A percentile compares a stretch with the other conserved stretches of the same genome.
These are phyloP conservation scores for Elaeis guineensis DNA, from an alignment of 176 grass and related monocot species.

Conservation along the genomic window DNA sequence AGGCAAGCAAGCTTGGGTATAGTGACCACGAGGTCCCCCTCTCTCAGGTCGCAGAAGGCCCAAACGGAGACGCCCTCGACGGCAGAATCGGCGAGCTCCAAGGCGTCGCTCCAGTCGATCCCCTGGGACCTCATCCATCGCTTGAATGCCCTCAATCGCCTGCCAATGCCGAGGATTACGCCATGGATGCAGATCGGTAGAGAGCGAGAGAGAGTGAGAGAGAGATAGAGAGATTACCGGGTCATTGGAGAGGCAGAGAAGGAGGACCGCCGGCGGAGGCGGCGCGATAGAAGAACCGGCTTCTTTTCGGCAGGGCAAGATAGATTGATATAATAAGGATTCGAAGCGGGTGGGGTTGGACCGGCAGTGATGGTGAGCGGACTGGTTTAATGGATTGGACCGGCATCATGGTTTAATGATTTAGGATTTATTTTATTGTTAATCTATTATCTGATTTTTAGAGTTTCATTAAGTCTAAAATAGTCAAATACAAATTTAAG, in stretches of 20 bases:
- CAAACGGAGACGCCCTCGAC: constrained; percentile 45
- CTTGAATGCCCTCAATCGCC: constrained; percentile 61
- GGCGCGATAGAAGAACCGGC: too few relatives aligned
- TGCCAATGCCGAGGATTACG: constrained; percentile 8
- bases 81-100: constrained; percentile 35
- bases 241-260: neutral
- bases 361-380: too few relatives aligned
- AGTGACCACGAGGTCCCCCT: constrained; percentile 68
- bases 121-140: constrained; percentile 70
- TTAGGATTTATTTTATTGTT: too few relatives aligned
- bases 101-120: constrained; percentile 77
- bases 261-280: too few relatives aligned
- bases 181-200: neutral
- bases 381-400: too few relatives aligned
- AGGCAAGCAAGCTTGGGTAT: constrained; percentile 73
- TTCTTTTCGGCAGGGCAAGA: too few relatives aligned
- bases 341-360: too few relatives aligned
- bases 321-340: too few relatives aligned
- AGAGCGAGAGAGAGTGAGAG: neutral
- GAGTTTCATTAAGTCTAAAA: too few relatives aligned
- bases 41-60: constrained; percentile 35
- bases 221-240: constrained; percentile 4
- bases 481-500: too few relatives aligned
- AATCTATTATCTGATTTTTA: too few relatives aligned
- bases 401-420: too few relatives aligned